Evolutionary conservation across 768 basidiomycete species (phyloP).

Genomic region (Rhodocollybia butyracea): DNA sequence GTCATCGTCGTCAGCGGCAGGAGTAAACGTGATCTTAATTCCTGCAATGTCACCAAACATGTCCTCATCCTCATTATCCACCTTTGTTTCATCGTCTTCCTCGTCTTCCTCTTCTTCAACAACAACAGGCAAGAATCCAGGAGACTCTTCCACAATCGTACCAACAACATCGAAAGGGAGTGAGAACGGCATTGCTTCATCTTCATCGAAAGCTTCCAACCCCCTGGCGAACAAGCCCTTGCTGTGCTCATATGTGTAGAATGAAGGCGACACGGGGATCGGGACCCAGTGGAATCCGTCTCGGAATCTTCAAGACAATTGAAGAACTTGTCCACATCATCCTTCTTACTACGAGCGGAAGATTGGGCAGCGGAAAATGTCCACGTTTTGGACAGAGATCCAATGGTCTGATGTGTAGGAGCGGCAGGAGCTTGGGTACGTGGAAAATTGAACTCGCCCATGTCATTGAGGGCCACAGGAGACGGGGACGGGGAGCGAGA

Average conservation of each 20-base stretch:
- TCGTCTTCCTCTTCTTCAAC: conserved; percentile 47
- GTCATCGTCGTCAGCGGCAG: conserved; percentile 39
- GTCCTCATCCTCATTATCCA: conserved; percentile 43
- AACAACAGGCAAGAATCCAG: conserved; percentile 33
- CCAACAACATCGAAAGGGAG: conserved; percentile 34
- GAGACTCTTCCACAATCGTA: conserved; percentile 29
- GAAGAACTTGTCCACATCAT: conserved; percentile 76
- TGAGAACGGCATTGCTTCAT: conserved; percentile 50
- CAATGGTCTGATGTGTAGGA: conserved; percentile 26
- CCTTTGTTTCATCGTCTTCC: conserved; percentile 29
- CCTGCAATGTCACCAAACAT: conserved; percentile 66
- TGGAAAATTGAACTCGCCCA: conserved; percentile 1
- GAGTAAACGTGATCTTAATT: conserved; percentile 71
- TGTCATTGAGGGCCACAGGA: conserved; percentile 16
- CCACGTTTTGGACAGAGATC: conserved; percentile 66
- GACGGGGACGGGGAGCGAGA: conserved; percentile 28
- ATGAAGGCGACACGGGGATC: conserved; percentile 38
- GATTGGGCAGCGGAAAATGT: conserved; percentile 50
- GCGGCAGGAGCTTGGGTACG: conserved; percentile 10
- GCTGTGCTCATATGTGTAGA: conserved; percentile 51
- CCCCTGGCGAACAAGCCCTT: conserved; percentile 58
- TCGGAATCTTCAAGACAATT: conserved; percentile 64
- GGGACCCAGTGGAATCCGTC: conserved; percentile 23
- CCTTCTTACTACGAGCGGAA: conserved; percentile 8
- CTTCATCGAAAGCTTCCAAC: conserved; percentile 40